Evolutionary conservation across 2,329 filamentous ascomycete species (phyloP), one percentile per base, ranked within the genome.

Genomic region (Fusarium sacchari): DNA sequence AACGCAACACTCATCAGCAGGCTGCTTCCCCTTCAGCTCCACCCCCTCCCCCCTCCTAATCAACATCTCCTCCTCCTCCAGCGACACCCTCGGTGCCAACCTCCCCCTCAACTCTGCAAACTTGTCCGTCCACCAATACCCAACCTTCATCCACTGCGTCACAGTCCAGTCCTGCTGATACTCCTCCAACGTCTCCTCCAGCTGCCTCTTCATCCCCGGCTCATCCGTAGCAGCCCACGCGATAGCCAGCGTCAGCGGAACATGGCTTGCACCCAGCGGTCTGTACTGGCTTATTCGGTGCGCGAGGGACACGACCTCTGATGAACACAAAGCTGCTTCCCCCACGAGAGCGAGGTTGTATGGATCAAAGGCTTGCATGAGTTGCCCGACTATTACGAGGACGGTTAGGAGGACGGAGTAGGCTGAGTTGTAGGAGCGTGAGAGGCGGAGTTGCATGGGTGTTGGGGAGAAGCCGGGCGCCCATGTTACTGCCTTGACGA

Each of bases 331-430:
- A 6, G 72, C 73, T 18, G 57, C 49, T 26, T 75, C 73, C 2
- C 59, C 67, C 0, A 75, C 69, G 0, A 75, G 30, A 1, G 49
- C 55, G 2, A 75, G 58, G 5, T 69, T 75, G 24, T 65, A 63
- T 0, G 74, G 74, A 6, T 76, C 69, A 2, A 75, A 76, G 0
- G 72, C 69, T 14, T 76, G 74, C 60, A 76, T 75, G 1, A 76
- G 22, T 12, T 73, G 61, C 13, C 69, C 64, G n/a, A 73, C 50
- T 7, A 73, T 65, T 1, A 75, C 39, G 1, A 66, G 36, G 3
- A 76, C 39, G 0, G 64, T 53, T 4, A 74, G 43, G 24, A 73
- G 53, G 0, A 75, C 64, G 0, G 66, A 68, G 26, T 73, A 75
- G 3, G 69, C 69, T 7, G 74, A 65, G 42, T 76, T 53, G 28